phyloP scores from a whole-genome alignment of 164 flowering plant species.

The Protea cynaroides region DNA sequence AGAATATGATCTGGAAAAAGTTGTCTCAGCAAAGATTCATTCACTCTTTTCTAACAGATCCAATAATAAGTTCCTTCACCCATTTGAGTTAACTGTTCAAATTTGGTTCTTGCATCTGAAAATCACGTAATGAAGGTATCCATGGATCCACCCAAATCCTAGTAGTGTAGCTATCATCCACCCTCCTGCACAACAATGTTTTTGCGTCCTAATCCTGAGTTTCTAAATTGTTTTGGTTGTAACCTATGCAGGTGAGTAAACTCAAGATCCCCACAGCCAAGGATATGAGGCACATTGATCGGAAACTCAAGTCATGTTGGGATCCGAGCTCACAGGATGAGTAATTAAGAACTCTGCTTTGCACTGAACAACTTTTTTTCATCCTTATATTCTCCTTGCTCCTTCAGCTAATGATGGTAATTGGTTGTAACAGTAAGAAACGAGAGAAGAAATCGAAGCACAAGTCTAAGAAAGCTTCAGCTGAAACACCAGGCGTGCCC shows the following conservation, averaged over 20 bases:
- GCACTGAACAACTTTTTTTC: not conserved
- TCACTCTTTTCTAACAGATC: no score
- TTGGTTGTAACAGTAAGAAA: conserved; percentile 27
- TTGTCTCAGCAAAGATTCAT: no score
- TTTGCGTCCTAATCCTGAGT: not conserved
- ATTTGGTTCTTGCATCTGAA: no score
- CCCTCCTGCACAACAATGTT: no score
- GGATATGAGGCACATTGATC: conserved; percentile 87
- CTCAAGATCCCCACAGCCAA: conserved; percentile 61
- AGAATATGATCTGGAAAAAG: no score
- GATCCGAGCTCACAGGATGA: conserved; percentile 84
- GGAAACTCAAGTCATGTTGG: conserved; percentile 82
- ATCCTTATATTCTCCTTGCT: not conserved
- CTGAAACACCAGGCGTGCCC: conserved; percentile 22
- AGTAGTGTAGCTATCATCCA: no score
- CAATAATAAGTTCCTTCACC: no score
- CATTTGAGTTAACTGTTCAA: no score
- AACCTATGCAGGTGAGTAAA: conserved; percentile 38
- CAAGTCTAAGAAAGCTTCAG: conserved; percentile 37
- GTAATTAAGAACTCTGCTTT: conserved; percentile 27
- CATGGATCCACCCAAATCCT: no score
- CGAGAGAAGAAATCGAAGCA: conserved; percentile 63
- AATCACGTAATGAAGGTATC: no score
- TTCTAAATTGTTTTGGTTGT: conserved; percentile 1
- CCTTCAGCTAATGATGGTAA: not conserved